Evolutionary conservation across 768 basidiomycete genomes (phyloP), one percentile per base, ranked within the genome.

Genomic region (Pleurotus giganteus): DNA sequence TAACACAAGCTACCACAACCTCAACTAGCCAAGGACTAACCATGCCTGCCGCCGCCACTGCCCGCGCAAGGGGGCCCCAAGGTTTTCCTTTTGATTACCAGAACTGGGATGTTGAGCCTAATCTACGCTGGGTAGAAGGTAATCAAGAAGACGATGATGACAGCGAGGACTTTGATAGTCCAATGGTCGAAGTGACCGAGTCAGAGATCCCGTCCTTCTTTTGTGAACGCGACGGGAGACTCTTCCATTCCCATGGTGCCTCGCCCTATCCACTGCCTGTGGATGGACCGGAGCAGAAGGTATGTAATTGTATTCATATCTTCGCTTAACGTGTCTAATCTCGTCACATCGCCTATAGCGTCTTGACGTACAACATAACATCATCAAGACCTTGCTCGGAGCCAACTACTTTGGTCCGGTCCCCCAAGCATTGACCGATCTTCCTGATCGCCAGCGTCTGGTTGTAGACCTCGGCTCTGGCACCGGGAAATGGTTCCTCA

Each of bases 391-490:
- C 57, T 61, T 88, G 37, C 65, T 87, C 60, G 80, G 82, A n/a
- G 72, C 66, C 36, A 76, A 83, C 65, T 85, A 79, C 63, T 69
- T 84, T 47, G 84, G 82, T 4, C 87, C 88, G 34, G 81, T 90
- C 23, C 59, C 62, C 28, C 73, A 83, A 56, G 69, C 80, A 27
- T 72, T 91, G 45, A 72, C 71, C 39, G 61, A 63, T 24, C 66
- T 69, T 37, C 64, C 68, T 4, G 71, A 66, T 39, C 74, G 74
- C 54, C 74, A 71, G 46, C 80, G 72, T 66, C 75, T 77, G 56
- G 86, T 77, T 41, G 74, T 93, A 45, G 90, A 93, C 68, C 62
- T 91, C n/a, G 85, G 90, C 58, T 88, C 85, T 5, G 90, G 90
- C 15, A 86, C 78, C 15, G 90, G 90, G 4, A 70, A 64, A 69